A percentile compares a stretch with the other conserved stretches of the same genome.
Conservation (phyloP, 179 eudicot genomes). For the Camellia oleifera region DNA sequence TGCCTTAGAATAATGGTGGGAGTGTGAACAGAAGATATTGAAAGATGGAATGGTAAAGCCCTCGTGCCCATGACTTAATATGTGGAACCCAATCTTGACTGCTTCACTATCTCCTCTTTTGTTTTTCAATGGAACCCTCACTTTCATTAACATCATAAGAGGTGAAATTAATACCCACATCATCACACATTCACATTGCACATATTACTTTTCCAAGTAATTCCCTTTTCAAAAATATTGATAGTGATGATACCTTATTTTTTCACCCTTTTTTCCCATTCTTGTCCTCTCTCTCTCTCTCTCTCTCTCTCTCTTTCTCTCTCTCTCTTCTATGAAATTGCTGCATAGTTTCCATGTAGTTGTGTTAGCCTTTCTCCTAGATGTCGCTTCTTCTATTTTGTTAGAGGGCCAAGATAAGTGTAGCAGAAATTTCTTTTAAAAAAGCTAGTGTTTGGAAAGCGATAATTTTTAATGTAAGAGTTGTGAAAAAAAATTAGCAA, state of each 20-base stretch:
- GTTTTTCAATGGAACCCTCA: not conserved
- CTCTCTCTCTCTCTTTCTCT: no score
- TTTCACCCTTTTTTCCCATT: not conserved
- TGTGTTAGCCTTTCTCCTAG: not conserved
- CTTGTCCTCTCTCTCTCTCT: no score
- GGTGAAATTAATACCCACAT: not conserved
- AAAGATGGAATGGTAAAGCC: not conserved
- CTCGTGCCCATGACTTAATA: not conserved
- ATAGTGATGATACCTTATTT: not conserved
- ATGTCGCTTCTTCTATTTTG: not conserved
- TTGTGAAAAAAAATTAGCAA: no score
- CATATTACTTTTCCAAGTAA: not conserved
- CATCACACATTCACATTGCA: no score
- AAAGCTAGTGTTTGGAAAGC: no score
- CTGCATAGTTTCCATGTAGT: not conserved
- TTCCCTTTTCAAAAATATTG: not conserved
- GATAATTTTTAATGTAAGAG: no score
- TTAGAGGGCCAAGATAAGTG: no score
- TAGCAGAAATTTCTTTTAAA: no score
- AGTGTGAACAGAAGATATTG: slow-evolving; percentile 3
- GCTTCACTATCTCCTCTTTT: not conserved
- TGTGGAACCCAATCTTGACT: not conserved
- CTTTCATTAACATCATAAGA: not conserved
- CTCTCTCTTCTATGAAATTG: slow-evolving; percentile 5
- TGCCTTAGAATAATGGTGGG: not conserved